Evolutionary conservation across 441 rosid genomes (phyloP), one percentile per base, ranked within the genome.

Genomic region (Croton setiger): DNA sequence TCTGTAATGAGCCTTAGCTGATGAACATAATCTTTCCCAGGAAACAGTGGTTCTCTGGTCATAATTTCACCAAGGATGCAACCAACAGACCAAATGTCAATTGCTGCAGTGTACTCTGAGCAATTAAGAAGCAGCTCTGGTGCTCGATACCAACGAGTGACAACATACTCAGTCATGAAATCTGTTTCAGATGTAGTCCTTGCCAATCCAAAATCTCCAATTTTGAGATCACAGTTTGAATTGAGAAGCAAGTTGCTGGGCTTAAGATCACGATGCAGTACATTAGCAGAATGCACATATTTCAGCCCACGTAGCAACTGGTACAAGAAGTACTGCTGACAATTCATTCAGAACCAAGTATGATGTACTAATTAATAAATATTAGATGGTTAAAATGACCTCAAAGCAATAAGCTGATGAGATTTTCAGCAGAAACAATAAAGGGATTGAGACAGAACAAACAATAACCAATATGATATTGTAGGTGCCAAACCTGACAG

Each of bases 31-130:
- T 92, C 98, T 83, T 76, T 94, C 21, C 98, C 98, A 2, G 98
- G 99, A 78, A 95, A 95, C 51, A 90, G 73, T 5, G 99, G 96
- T 71, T 90, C 82, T 43, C 88, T 81, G 37, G 92, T 90, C 84
- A 88, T 82, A 37, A 84, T 87, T 80, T 95, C 99, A 73, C 96
- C 97, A 5, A 95, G 87, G 47, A 95, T 89, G 83, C 99, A 95
- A 76, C 99, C 99, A 37, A 95, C 99, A 12, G 99, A 95, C 99
- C 99, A 95, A 45, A 92, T 87, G 74, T 95, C 98, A 21, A 95
- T 92, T 23, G 99, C 98, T 23, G 96, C 94, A 49, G 99, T 94
- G 80, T 94, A 94, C 76, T 94, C 98, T 23, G 99, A 92, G 78
- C 99, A 94, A 66, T 92, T 92, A 39, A 88, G 94, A 14, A 94